Evolutionary conservation across 202 grass and related monocot genomes (phyloP).

Genomic region (Sporobolus alterniflorus): DNA sequence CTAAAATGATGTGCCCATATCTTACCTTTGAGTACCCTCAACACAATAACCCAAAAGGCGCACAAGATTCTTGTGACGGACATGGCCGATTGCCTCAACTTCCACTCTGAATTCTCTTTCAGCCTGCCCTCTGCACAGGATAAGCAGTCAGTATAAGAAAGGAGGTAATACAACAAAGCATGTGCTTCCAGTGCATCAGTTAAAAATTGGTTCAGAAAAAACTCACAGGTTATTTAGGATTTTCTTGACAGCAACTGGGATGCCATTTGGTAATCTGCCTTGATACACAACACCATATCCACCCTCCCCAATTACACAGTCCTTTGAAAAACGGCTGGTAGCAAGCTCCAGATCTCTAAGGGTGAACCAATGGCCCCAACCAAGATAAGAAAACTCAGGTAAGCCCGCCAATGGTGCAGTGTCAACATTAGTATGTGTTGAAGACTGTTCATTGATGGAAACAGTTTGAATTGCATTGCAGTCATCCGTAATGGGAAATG

Average conservation of each 20-base stretch:
- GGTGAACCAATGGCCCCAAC: conserved; percentile 99
- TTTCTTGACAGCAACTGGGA: conserved; percentile 89
- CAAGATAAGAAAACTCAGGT: conserved; percentile 91
- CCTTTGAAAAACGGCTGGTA: conserved; percentile 87
- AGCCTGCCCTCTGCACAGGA: conserved; percentile 77
- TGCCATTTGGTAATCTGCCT: conserved; percentile 87
- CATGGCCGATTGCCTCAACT: conserved; percentile 98
- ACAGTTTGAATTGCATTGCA: conserved; percentile 48
- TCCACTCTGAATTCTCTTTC: conserved; percentile 99
- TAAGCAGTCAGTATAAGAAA: conserved; percentile 38
- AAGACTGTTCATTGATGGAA: conserved; percentile 42
- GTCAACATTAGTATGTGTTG: conserved; percentile 33
- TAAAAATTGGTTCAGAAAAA: conserved; percentile 22
- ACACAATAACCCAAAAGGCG: conserved; percentile 92
- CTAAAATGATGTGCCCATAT: background rate
- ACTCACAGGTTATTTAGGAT: conserved; percentile 97
- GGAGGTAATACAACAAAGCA: background rate
- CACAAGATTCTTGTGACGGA: conserved; percentile 97
- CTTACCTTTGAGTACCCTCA: conserved; percentile 96
- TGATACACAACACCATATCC: conserved; percentile 93
- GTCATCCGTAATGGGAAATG: conserved; percentile 41
- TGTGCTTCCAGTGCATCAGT: background rate
- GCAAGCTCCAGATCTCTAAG: conserved; percentile 87
- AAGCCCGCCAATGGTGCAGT: conserved; percentile 66
- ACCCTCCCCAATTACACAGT: conserved; percentile 92